Base-by-base conservation (phyloP, 2,329 filamentous ascomycete genomes). In the Taxawa tesnikishii region DNA sequence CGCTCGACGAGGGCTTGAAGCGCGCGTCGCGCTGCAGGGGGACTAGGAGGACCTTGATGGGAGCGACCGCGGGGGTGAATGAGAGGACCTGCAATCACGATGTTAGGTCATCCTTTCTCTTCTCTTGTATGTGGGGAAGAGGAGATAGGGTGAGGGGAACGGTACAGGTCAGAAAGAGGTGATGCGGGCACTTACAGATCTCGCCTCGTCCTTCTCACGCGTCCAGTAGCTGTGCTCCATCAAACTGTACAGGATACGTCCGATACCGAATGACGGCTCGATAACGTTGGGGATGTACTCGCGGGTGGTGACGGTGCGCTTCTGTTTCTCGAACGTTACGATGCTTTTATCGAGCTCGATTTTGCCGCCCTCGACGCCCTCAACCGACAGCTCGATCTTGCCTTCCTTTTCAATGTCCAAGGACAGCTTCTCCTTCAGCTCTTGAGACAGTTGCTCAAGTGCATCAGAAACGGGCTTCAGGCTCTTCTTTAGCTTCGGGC, bases 211-310 rank as follows among this genome's bases (percentile, higher is more conserved):
- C 41, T 73, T 77, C 43, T 76, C 78, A 42, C 90, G 81, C 33
- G 78, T 83, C 88, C 90, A 98, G 72, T 87, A 98, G 55, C 73
- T 77, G 62, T 98, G 90, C 65, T 98, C 90, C 53, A 93, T 81
- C 49, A 98, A 65, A 38, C 81, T 78, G 66, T 94, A 96, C 37
- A 96, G 66, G 41, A 96, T 94, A 47, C 88, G 76, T 38, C 88
- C 90, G 50, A 96, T 93, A 67, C 88, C 88, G 49, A 96, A 98
- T 1, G 88, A 96, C 2, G 88, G 90, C 64, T 98, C 90, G 46
- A 96, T 58, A 32, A 57, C 53, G 53, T 94, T 94, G 38, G 88
- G 88, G 1, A 80, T 92, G 63, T 83, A 98, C 56, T 94, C 87
- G 48, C 90, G 74, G 37, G 78, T 74, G 54, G 93, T 79, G 58